phyloP scores from a whole-genome alignment of 2,329 filamentous ascomycete genomes.

The Lanzia echinophila region DNA sequence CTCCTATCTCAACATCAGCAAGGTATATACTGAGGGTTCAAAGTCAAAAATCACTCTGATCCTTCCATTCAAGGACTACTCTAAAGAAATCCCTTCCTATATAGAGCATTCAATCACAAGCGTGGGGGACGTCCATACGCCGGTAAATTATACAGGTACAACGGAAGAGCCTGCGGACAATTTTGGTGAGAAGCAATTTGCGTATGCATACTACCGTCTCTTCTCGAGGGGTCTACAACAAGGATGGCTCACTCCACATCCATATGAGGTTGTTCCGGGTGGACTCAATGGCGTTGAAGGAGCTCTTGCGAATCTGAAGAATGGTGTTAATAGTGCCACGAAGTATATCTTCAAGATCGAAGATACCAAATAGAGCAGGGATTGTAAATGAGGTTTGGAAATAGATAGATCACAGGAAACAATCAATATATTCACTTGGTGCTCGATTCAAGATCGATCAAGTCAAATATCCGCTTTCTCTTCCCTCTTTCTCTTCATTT shows the following conservation, averaged over 20 bases:
- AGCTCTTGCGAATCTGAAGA: slow-evolving; percentile 48
- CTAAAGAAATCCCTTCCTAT: slow-evolving; percentile 27
- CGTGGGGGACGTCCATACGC: slow-evolving; percentile 21
- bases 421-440: background rate
- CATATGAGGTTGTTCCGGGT: slow-evolving; percentile 44
- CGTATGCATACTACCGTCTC: slow-evolving; percentile 21
- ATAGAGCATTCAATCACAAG: slow-evolving; percentile 17
- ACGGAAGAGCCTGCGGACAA: slow-evolving; percentile 18
- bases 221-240: slow-evolving; percentile 38
- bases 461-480: no score
- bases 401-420: background rate
- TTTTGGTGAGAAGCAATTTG: slow-evolving; percentile 23
- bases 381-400: no score
- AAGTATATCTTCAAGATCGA: slow-evolving; percentile 53
- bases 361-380: slow-evolving; percentile 20
- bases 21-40: slow-evolving; percentile 17
- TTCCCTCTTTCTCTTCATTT: no score
- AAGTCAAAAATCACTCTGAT: slow-evolving; percentile 35
- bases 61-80: slow-evolving; percentile 37
- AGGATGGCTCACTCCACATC: slow-evolving; percentile 44
- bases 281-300: slow-evolving; percentile 42
- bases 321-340: slow-evolving; percentile 53
- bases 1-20: slow-evolving; percentile 23
- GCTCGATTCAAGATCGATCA: no score
- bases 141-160: slow-evolving; percentile 10